These are phyloP conservation scores for Zygoascus flipseniorum DNA, from an alignment of 805 yeast species.

Conservation along the genomic window DNA sequence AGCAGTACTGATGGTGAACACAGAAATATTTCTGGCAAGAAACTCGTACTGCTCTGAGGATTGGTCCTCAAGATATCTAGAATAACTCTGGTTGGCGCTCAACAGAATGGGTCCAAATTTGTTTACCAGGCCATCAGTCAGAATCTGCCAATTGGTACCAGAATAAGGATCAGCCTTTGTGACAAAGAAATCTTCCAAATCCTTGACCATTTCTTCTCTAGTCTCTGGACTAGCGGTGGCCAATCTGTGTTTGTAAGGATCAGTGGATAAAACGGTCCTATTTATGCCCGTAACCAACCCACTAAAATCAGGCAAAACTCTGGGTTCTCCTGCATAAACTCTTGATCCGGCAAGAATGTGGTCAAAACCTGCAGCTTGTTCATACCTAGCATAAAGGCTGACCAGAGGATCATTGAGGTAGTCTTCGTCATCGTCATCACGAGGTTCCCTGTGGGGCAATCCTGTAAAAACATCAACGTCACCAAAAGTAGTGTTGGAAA, in stretches of 20 bases:
- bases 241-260: slow-evolving; percentile 37
- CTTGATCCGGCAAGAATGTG: slow-evolving; percentile 38
- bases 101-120: slow-evolving; percentile 47
- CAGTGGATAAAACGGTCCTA: slow-evolving; percentile 39
- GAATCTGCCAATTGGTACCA: slow-evolving; percentile 48
- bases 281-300: slow-evolving; percentile 46
- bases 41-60: neutral
- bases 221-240: slow-evolving; percentile 28
- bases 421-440: slow-evolving; percentile 16
- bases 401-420: slow-evolving; percentile 11
- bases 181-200: slow-evolving; percentile 27
- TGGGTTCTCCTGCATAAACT: slow-evolving; percentile 40
- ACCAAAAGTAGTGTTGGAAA: slow-evolving; percentile 15
- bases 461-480: neutral
- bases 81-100: slow-evolving; percentile 34
- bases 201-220: slow-evolving; percentile 30
- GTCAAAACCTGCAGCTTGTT: slow-evolving; percentile 35
- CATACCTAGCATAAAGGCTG: slow-evolving; percentile 18
- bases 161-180: slow-evolving; percentile 32
- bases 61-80: slow-evolving; percentile 5
- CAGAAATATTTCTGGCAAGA: slow-evolving; percentile 1
- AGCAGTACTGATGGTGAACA: neutral
- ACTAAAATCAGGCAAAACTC: slow-evolving; percentile 46
- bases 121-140: slow-evolving; percentile 37
- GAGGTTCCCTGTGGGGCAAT: slow-evolving; percentile 10